Evolutionary conservation across 345 rosid species (phyloP), one percentile per base, ranked within the genome.

Genomic region (Camelina sativa): DNA sequence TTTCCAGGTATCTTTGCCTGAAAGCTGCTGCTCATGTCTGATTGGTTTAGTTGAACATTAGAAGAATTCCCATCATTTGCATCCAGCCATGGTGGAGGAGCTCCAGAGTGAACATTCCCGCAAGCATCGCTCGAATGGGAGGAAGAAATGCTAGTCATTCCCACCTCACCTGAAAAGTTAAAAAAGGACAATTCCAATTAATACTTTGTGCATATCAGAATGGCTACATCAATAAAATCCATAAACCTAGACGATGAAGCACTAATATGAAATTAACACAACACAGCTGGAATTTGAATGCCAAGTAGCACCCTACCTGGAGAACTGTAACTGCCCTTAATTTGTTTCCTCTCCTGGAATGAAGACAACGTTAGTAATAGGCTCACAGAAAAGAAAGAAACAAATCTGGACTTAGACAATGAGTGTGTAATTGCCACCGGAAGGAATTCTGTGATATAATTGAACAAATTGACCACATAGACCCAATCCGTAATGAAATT

Each of bases 101-200:
- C 96, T 80, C 92, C 97, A 37, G 94, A 73, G 79, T 89, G 89
- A 71, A 92, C 91, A 80, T 88, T 96, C 71, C 88, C 91, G 57
- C 57, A 82, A 72, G 79, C 64, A 23, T 77, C 76, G 62, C 60
- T 78, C 15, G 73, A 68, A 75, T 61, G 63, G 62, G 69, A 43
- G 25, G 82, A 61, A 77, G 86, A 76, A 73, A 74, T 58, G 80
- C 79, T 82, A 62, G 76, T 67, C 55, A 77, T 66, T 70, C 64
- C 74, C 61, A 64, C 82, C 37, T 68, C 75, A 79, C 85, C 93
- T 87, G 83, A 78, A n/a, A 74, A 73, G 53, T 2, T 34, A 38
- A 71, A 63, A 54, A 10, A 13, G 7, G 13, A 65, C 28, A 75
- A 46, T 37, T 1, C 37, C 71, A 73, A 64, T 20, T n/a, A 22